Percentiles rank a stretch among this genome's conserved stretches.
Conservation (phyloP, 169 alveolate species). For the Cryptosporidium sp. region DNA sequence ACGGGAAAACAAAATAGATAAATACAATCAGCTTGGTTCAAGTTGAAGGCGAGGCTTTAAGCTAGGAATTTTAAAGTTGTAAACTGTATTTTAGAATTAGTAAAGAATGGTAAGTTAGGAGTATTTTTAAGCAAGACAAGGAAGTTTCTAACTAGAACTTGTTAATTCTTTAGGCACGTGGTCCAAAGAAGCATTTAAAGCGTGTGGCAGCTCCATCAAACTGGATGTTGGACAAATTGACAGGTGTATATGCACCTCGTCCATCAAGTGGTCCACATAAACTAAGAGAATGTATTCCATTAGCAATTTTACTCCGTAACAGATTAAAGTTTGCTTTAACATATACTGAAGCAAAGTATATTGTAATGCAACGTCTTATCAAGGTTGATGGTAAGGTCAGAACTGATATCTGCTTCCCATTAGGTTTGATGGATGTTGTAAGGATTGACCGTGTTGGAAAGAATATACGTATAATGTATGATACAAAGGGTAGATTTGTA, state of each 20-base stretch:
- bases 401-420: constrained; percentile 97
- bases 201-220: constrained; percentile 98
- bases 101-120: constrained; percentile 60
- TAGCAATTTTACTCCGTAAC: constrained; percentile 92
- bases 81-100: background rate
- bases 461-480: constrained; percentile 95
- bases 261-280: constrained; percentile 97
- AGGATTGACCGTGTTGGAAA: constrained; percentile 94
- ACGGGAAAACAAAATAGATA: constrained; percentile 50
- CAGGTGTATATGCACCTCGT: constrained; percentile 94
- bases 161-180: constrained; percentile 92
- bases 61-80: constrained; percentile 6
- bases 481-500: constrained; percentile 97
- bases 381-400: constrained; percentile 97
- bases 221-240: constrained; percentile 98
- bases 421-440: constrained; percentile 97
- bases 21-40: background rate
- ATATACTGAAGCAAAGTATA: constrained; percentile 93
- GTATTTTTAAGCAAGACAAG: no score
- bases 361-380: constrained; percentile 96
- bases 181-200: constrained; percentile 98
- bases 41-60: constrained; percentile 17
- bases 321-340: constrained; percentile 94
- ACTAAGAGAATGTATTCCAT: constrained; percentile 96
- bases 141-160: background rate